Percentiles rank a stretch among this genome's conserved stretches.
Conservation (phyloP, 192 early-diverging fungal species). For the Coemansia sp. region DNA sequence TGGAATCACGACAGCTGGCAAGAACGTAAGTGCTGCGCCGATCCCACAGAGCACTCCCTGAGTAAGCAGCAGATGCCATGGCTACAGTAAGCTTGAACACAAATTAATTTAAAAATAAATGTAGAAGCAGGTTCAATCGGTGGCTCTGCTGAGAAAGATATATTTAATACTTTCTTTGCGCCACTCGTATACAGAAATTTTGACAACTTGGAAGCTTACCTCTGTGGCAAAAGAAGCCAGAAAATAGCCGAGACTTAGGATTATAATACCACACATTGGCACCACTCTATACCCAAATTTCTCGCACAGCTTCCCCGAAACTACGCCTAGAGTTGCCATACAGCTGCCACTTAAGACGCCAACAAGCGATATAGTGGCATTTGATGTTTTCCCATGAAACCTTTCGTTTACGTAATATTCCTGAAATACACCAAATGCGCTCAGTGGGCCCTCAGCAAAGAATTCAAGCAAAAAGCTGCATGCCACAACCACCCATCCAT, state of each 20-base stretch:
- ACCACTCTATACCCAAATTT: conserved; percentile 44
- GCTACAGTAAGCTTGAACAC: conserved; percentile 33
- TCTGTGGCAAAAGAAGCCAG: conserved; percentile 52
- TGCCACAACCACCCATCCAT: conserved; percentile 53
- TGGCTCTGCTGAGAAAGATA: neutral
- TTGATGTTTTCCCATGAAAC: conserved; percentile 42
- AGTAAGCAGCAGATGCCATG: conserved; percentile 62
- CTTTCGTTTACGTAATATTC: conserved; percentile 52
- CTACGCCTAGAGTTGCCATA: conserved; percentile 46
- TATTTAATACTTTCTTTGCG: neutral
- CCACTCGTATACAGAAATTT: neutral
- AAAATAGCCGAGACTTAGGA: conserved; percentile 45
- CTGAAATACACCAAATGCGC: conserved; percentile 55
- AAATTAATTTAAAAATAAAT: neutral
- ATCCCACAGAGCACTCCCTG: conserved; percentile 61
- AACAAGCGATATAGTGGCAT: conserved; percentile 50
- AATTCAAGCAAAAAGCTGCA: conserved; percentile 53
- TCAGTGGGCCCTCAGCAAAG: conserved; percentile 52
- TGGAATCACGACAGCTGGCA: conserved; percentile 50
- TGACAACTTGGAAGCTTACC: conserved; percentile 22
- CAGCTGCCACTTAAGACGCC: conserved; percentile 45
- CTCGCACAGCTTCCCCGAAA: conserved; percentile 52
- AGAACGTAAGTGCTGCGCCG: conserved; percentile 53
- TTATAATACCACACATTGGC: conserved; percentile 34
- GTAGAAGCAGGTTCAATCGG: neutral